A percentile compares a stretch with the other conserved stretches of the same genome.
Evolutionary conservation across 352 stramenopile species (phyloP).

Genomic region (Pythium aristosporum): DNA sequence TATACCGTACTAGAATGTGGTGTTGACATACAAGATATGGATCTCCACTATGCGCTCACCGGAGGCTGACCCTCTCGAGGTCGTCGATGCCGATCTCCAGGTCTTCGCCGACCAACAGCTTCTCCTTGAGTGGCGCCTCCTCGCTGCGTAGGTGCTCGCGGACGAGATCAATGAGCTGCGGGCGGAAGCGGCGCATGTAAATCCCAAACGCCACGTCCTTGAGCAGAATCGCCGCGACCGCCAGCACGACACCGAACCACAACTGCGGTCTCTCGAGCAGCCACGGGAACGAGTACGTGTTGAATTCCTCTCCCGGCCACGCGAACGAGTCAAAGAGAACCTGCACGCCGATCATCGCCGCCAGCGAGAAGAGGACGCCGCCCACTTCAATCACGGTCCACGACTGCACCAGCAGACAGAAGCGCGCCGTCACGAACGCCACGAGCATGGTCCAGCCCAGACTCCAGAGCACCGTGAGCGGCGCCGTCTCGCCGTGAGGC

Average conservation of each 20-base stretch:
- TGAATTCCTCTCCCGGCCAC: conserved; percentile 46
- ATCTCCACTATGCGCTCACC: background rate
- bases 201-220: conserved; percentile 72
- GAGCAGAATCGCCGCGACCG: conserved; percentile 49
- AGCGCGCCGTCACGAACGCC: conserved; percentile 67
- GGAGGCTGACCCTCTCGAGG: background rate
- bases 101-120: background rate
- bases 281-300: conserved; percentile 75
- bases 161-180: conserved; percentile 67
- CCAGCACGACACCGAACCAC: conserved; percentile 71
- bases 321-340: conserved; percentile 62
- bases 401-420: conserved; percentile 72
- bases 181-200: conserved; percentile 52
- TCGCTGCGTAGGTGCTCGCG: conserved; percentile 30
- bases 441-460: conserved; percentile 73
- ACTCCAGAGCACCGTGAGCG: conserved; percentile 59
- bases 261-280: conserved; percentile 52
- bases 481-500: conserved; percentile 41
- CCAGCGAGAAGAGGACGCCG: conserved; percentile 49
- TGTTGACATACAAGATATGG: too few species aligned
- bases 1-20: background rate
- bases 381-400: conserved; percentile 64
- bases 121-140: background rate
- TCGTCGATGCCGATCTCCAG: background rate
- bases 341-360: conserved; percentile 52